Conservation (phyloP, 192 early-diverging fungal species). For the Podila verticillata region DNA sequence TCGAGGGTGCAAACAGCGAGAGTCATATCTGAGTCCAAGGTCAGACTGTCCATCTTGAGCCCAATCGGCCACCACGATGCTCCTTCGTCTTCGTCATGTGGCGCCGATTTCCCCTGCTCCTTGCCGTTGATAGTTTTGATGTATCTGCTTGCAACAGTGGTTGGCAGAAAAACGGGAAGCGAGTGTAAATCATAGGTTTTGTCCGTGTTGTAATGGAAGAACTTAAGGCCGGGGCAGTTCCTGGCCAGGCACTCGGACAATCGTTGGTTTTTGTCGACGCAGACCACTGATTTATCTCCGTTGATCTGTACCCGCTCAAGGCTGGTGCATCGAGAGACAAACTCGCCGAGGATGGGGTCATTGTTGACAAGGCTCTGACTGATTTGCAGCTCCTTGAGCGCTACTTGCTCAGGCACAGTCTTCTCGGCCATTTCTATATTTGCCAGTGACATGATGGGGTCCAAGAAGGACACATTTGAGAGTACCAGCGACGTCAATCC, state of each 20-base stretch:
- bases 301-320: background rate
- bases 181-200: background rate
- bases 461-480: background rate
- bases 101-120: background rate
- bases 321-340: background rate
- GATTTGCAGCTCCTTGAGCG: background rate
- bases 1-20: background rate
- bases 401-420: background rate
- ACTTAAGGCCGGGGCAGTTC: background rate
- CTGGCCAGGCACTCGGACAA: background rate
- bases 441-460: background rate
- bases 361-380: background rate
- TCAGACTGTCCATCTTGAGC: background rate
- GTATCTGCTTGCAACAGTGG: background rate
- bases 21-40: background rate
- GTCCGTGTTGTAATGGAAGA: background rate
- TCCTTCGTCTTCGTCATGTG: background rate
- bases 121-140: background rate
- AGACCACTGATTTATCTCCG: background rate
- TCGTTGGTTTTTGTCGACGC: background rate
- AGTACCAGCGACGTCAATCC: background rate
- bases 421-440: background rate
- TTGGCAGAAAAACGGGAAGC: background rate
- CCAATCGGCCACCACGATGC: background rate
- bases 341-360: background rate